Evolutionary conservation across 1,139 yeast species (phyloP).

Genomic region (Kodamaea anthophila): DNA sequence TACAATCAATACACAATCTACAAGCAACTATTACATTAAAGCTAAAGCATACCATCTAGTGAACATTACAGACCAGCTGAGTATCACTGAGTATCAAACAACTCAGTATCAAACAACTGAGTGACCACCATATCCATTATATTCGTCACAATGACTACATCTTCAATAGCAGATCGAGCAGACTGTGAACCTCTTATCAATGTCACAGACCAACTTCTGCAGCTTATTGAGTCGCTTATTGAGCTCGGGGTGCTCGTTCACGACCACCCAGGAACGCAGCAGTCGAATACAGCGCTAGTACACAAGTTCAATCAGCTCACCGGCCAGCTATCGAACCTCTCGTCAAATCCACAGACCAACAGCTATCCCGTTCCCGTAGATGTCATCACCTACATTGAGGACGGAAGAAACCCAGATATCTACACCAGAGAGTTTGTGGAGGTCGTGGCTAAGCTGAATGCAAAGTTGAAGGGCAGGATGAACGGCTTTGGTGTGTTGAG

Average conservation of each 20-base stretch:
- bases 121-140: no score
- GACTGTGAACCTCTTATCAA: constrained; percentile 41
- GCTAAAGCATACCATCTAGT: no score
- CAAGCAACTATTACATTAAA: no score
- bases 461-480: constrained; percentile 79
- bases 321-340: constrained; percentile 31
- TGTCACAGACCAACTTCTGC: constrained; percentile 57
- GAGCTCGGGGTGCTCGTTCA: constrained; percentile 89
- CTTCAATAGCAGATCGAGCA: constrained; percentile 19
- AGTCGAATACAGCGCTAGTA: constrained; percentile 38
- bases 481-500: constrained; percentile 52
- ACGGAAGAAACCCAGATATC: constrained; percentile 94
- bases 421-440: constrained; percentile 95
- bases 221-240: constrained; percentile 75
- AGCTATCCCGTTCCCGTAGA: constrained; percentile 63
- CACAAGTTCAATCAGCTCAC: constrained; percentile 38
- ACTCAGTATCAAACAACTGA: no score
- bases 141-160: constrained; percentile 41
- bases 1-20: no score
- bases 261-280: constrained; percentile 80
- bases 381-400: constrained; percentile 80
- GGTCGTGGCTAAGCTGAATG: constrained; percentile 82
- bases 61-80: no score
- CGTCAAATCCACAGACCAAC: constrained; percentile 26
- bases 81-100: no score